Conservation (phyloP, 495 filamentous ascomycete species). For the Penicillium robsamsonii region DNA sequence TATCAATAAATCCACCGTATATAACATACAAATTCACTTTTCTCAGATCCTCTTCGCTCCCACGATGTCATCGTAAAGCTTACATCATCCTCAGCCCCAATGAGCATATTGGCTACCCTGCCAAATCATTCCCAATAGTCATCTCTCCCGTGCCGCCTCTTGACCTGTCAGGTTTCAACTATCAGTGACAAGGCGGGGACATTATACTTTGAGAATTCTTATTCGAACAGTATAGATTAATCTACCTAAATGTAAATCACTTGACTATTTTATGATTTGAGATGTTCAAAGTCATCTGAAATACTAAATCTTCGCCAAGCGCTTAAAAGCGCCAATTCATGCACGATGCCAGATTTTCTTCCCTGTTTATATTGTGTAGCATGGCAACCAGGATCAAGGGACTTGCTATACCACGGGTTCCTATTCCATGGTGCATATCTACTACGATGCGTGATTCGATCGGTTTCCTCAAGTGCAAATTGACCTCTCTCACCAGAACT, state of each 20-base stretch:
- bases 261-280: slow-evolving; percentile 1
- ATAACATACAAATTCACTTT: not conserved
- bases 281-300: not conserved
- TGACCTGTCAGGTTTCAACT: slow-evolving; percentile 30
- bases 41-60: not conserved
- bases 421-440: not conserved
- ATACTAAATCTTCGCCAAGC: slow-evolving; percentile 2
- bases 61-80: slow-evolving; percentile 5
- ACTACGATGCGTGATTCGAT: slow-evolving; percentile 11
- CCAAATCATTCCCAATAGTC: slow-evolving; percentile 27
- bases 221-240: not conserved
- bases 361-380: not conserved
- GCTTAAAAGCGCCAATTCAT: slow-evolving; percentile 26
- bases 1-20: slow-evolving; percentile 11
- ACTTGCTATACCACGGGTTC: not conserved
- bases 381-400: not conserved
- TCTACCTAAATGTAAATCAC: not conserved
- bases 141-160: slow-evolving; percentile 14
- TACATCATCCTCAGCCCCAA: slow-evolving; percentile 11
- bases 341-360: slow-evolving; percentile 19
- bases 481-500: slow-evolving; percentile 13
- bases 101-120: slow-evolving; percentile 5
- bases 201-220: slow-evolving; percentile 3
- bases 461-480: slow-evolving; percentile 14
- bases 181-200: slow-evolving; percentile 15